These are phyloP conservation scores for Aspergillus sp. DNA, from an alignment of 2,329 filamentous ascomycete genomes.

Conservation along the genomic window DNA sequence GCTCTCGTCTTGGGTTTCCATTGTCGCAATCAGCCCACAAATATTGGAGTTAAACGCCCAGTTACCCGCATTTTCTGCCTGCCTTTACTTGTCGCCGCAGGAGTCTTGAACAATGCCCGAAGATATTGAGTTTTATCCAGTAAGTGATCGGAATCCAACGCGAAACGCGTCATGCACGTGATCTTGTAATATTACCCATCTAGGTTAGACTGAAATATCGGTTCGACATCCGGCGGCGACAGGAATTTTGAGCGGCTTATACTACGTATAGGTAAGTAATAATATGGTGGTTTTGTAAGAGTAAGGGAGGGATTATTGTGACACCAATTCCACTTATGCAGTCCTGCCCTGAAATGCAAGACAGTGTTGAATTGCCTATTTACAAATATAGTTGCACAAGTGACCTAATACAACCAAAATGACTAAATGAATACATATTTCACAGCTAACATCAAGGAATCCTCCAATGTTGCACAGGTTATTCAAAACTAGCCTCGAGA, in stretches of 20 bases:
- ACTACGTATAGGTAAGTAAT: too few relatives aligned
- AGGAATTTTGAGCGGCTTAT: too few relatives aligned
- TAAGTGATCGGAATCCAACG: slow-evolving; percentile 20
- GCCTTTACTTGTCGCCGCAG: neutral
- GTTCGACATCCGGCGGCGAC: too few relatives aligned
- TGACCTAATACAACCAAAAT: neutral
- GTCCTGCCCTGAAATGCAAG: neutral
- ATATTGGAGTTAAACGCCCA: neutral
- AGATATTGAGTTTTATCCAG: neutral
- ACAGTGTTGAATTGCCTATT: neutral
- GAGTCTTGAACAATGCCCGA: neutral
- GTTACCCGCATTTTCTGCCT: neutral
- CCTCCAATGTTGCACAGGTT: neutral
- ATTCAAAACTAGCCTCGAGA: slow-evolving; percentile 56
- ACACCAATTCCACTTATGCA: neutral
- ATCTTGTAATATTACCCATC: slow-evolving; percentile 26
- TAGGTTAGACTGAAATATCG: slow-evolving; percentile 6
- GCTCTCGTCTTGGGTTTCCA: slow-evolving; percentile 43
- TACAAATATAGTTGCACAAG: slow-evolving; percentile 16
- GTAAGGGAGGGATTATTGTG: neutral
- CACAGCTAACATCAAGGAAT: neutral
- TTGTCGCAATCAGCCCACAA: slow-evolving; percentile 14
- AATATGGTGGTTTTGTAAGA: neutral
- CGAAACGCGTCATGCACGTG: slow-evolving; percentile 36
- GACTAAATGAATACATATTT: neutral